Conservation (phyloP, 78 protist species). For the Guillardia theta region DNA sequence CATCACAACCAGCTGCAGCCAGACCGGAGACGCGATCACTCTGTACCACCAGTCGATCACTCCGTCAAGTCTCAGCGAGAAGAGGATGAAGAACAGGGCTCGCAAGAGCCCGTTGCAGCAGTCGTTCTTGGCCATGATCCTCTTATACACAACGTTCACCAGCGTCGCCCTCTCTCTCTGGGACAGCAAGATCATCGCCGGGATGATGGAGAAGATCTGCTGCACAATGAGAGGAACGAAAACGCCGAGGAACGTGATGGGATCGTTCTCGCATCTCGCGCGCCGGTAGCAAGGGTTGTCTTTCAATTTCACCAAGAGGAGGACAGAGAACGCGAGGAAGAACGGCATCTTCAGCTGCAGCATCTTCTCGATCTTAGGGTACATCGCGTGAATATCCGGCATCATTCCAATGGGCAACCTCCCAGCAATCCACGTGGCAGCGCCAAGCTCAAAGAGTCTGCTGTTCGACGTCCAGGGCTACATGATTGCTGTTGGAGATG, state of each 20-base stretch:
- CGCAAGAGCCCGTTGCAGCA: background rate
- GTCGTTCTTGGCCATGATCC: background rate
- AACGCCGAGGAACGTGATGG: background rate
- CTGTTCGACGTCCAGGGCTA: too few species aligned
- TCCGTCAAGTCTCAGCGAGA: background rate
- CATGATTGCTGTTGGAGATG: too few species aligned
- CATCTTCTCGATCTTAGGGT: too few species aligned
- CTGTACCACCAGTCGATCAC: background rate
- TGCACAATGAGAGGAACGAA: background rate
- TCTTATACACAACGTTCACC: background rate
- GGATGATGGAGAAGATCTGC: background rate
- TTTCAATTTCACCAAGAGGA: background rate
- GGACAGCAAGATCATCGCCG: background rate
- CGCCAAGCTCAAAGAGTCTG: too few species aligned
- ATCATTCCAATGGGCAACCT: too few species aligned
- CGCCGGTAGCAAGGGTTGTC: too few species aligned
- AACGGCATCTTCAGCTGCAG: background rate
- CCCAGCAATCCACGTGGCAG: too few species aligned
- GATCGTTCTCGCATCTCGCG: too few species aligned
- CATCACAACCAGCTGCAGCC: background rate
- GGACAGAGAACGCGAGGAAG: background rate
- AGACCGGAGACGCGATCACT: background rate
- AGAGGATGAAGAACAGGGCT: background rate
- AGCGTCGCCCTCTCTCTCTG: background rate
- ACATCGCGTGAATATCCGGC: too few species aligned